Evolutionary conservation across 768 basidiomycete genomes (phyloP), one percentile per base, ranked within the genome.

Genomic region (Boletus vinaceobasis): DNA sequence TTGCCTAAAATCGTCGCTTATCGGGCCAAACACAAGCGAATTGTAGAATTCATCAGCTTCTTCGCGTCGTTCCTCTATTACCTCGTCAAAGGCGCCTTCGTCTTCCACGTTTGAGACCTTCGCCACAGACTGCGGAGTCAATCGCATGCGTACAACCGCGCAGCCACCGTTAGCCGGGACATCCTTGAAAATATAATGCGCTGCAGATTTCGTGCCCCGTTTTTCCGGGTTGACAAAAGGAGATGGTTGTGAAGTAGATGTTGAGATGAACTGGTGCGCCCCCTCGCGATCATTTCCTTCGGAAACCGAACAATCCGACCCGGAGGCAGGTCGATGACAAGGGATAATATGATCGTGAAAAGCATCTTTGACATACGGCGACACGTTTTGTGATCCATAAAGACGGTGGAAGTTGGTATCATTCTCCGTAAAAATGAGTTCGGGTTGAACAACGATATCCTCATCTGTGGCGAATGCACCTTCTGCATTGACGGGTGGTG

Each of bases 281-380:
- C 5, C 36, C 11, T 38, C 27, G 21, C 14, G 15, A 21, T 48
- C 23, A 2, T 35, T 38, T 53, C 32, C 46, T 43, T 52, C n/a
- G 23, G 52, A 54, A 40, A 43, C 19, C 2, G 50, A 52, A 27
- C 40, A 51, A 21, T 64, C 67, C 0, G 72, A 74, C 19, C 82
- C 77, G 3, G 77, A 72, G 15, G 66, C 71, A 63, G 75, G 88
- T 39, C 91, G 86, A 71, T 98, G 96, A 6, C 78, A 79, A 1
- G 85, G 85, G 60, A 99, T 87, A 69, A 99, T 92, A 70, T 98
- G 92, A 71, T 99, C 95, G 64, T 99, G 96, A 78, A 99, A 99
- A 11, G 90, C 95, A 66, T 99, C 97, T 74, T 99, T 99, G 65
- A 90, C 90, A 65, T 86, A 94, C 3, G 82, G 79, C 0, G 86